phyloP scores from a whole-genome alignment of 108 stramenopile species.

The Parietichytrium sp. region DNA sequence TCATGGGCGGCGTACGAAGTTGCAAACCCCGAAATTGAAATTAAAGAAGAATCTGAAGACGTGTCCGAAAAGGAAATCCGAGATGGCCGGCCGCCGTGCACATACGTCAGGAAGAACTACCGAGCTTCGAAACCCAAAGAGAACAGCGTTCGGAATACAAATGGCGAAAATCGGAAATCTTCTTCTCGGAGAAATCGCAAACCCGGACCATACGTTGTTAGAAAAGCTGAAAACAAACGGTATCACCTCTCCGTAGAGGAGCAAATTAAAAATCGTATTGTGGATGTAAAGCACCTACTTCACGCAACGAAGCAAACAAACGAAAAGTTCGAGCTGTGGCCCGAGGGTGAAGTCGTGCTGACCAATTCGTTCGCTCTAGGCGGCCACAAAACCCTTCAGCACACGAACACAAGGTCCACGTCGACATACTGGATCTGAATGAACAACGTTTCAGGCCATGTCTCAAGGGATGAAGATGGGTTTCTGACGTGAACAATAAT shows the following conservation, averaged over 20 bases:
- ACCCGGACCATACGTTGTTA: not conserved
- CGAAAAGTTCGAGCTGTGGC: slow-evolving; percentile 2
- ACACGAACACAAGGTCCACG: not conserved
- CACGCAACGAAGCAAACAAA: not conserved
- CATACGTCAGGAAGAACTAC: not conserved
- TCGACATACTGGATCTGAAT: not conserved
- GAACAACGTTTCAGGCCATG: not conserved
- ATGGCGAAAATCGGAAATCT: too few relatives aligned
- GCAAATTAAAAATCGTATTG: not conserved
- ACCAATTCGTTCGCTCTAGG: not conserved
- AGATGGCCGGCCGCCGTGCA: not conserved
- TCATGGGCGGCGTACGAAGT: too few relatives aligned
- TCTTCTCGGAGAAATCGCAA: not conserved
- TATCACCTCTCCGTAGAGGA: not conserved
- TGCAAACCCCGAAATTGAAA: too few relatives aligned
- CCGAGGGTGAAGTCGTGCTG: not conserved
- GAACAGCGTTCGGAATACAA: too few relatives aligned
- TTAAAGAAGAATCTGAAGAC: too few relatives aligned
- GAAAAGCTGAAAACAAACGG: not conserved
- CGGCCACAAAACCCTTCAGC: not conserved
- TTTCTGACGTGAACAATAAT: not conserved
- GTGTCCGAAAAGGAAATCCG: too few relatives aligned
- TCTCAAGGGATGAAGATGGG: not conserved
- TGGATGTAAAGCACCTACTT: not conserved
- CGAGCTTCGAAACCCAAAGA: too few relatives aligned